A percentile compares a stretch with the other conserved stretches of the same genome.
Conservation (phyloP, 257 asterid genomes). For the Solanum clarkiae region DNA sequence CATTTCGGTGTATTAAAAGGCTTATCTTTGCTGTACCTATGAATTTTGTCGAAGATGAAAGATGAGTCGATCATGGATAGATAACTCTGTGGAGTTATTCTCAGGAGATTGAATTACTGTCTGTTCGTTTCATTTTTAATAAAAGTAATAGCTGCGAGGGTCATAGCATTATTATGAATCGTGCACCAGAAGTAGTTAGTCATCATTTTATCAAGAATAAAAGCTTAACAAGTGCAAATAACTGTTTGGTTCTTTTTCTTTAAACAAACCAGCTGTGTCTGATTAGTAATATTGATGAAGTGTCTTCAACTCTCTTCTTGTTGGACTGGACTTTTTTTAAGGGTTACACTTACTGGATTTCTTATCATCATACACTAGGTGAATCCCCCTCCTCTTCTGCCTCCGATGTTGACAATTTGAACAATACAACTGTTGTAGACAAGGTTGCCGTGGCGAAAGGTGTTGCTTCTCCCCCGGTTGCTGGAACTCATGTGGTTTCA, state of each 20-base stretch:
- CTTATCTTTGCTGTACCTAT: neutral
- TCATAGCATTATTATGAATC: neutral
- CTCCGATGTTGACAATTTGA: conserved; percentile 93
- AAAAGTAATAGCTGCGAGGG: neutral
- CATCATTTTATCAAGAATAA: neutral
- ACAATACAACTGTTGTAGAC: conserved; percentile 54
- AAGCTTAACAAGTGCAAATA: neutral
- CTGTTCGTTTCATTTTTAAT: neutral
- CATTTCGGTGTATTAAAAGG: neutral
- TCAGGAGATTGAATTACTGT: neutral
- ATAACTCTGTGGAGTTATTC: neutral
- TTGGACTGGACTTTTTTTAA: neutral
- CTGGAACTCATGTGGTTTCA: conserved; percentile 23
- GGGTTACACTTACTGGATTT: neutral
- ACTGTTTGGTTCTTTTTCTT: neutral
- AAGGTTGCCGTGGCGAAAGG: conserved; percentile 61
- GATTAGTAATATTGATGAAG: neutral
- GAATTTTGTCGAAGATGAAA: neutral
- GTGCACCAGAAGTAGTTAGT: neutral
- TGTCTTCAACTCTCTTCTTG: neutral
- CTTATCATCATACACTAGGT: conserved; percentile 33
- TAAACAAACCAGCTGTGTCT: neutral
- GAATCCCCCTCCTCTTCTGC: conserved; percentile 99
- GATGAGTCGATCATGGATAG: neutral
- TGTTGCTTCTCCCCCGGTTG: conserved; percentile 39